These are phyloP conservation scores for Gymnopus androsaceus DNA, from an alignment of 1,284 basidiomycete genomes.

Conservation along the genomic window DNA sequence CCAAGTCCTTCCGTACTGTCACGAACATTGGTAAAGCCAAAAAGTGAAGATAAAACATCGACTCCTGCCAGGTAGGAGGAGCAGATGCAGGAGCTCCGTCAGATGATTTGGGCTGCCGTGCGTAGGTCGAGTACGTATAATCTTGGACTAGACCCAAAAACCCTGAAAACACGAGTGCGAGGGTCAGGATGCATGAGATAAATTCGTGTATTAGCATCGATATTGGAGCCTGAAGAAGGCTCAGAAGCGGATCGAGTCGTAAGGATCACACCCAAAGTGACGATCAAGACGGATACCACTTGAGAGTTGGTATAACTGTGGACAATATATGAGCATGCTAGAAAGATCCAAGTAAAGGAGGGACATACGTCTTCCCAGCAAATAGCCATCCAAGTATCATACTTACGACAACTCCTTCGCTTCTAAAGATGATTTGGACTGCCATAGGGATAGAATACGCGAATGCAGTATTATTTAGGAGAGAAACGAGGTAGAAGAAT, in stretches of 20 bases:
- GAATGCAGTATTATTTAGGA: constrained; percentile 91
- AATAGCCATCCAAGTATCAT: constrained; percentile 75
- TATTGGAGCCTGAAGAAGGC: constrained; percentile 24
- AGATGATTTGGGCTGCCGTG: neutral
- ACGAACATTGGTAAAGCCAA: constrained; percentile 75
- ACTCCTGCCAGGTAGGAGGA: constrained; percentile 75
- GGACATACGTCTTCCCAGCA: constrained; percentile 54
- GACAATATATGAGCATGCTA: neutral
- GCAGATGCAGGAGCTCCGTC: constrained; percentile 21
- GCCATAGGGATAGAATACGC: constrained; percentile 86
- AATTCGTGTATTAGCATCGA: constrained; percentile 28
- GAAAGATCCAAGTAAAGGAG: constrained; percentile 16
- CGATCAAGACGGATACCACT: constrained; percentile 72
- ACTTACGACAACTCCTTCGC: constrained; percentile 84
- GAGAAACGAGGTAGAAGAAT: constrained; percentile 80
- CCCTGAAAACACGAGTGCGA: constrained; percentile 81
- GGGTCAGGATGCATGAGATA: constrained; percentile 74
- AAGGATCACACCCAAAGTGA: constrained; percentile 81
- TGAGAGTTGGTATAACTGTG: constrained; percentile 72
- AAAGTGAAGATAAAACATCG: constrained; percentile 87
- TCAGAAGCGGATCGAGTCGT: constrained; percentile 78
- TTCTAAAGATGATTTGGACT: constrained; percentile 93
- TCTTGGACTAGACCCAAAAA: constrained; percentile 89
- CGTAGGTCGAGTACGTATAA: constrained; percentile 54
- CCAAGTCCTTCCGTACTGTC: constrained; percentile 55